phyloP scores from a whole-genome alignment of 2,329 filamentous ascomycete species.

The Aureobasidium lini region DNA sequence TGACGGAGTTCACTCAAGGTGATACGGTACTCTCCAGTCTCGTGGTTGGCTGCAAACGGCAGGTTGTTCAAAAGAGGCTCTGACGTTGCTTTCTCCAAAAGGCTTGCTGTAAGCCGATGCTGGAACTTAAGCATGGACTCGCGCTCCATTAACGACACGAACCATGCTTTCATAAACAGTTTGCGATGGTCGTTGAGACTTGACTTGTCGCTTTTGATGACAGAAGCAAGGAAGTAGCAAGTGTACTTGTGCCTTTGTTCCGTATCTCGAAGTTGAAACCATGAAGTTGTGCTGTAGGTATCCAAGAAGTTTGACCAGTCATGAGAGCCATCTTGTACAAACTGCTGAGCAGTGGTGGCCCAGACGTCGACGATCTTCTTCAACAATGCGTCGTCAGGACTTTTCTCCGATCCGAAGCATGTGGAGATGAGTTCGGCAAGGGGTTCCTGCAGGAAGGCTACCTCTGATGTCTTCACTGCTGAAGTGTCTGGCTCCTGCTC shows the following conservation, averaged over 20 bases:
- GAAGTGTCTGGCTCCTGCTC: neutral
- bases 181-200: conserved; percentile 39
- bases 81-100: conserved; percentile 41
- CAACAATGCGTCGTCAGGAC: conserved; percentile 48
- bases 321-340: conserved; percentile 37
- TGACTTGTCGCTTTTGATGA: conserved; percentile 33
- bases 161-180: conserved; percentile 46
- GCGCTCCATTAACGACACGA: conserved; percentile 51
- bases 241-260: conserved; percentile 39
- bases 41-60: conserved; percentile 43
- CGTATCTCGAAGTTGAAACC: conserved; percentile 40
- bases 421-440: conserved; percentile 52
- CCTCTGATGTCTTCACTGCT: conserved; percentile 20
- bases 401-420: conserved; percentile 51
- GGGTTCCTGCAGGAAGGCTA: conserved; percentile 40
- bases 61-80: conserved; percentile 49
- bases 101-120: conserved; percentile 46
- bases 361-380: conserved; percentile 48
- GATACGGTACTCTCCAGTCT: conserved; percentile 38
- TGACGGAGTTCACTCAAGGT: conserved; percentile 45
- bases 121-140: conserved; percentile 56
- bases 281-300: conserved; percentile 45
- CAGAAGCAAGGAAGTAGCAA: conserved; percentile 36
- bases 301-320: conserved; percentile 52
- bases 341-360: conserved; percentile 41